phyloP scores from a whole-genome alignment of 768 basidiomycete species.

The Xerocomellus dryophilus region DNA sequence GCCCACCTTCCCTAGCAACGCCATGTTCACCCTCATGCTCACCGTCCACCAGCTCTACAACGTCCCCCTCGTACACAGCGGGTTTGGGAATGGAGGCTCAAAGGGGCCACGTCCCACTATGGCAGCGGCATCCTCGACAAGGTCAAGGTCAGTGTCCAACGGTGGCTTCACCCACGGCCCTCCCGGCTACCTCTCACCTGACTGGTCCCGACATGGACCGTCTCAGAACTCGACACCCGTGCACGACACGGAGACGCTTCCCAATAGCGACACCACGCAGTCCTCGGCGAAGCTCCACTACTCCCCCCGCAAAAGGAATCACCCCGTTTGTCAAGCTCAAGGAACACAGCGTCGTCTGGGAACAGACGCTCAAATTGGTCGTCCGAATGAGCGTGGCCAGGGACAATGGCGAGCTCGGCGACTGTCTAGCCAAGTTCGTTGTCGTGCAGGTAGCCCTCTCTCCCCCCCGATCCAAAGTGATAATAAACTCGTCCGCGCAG shows the following conservation, averaged over 20 bases:
- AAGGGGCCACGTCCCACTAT: constrained; percentile 44
- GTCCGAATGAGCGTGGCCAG: constrained; percentile 62
- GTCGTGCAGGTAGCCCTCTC: constrained; percentile 47
- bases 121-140: constrained; percentile 43
- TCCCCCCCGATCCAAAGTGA: background rate
- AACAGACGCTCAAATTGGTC: constrained; percentile 51
- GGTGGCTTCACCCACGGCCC: background rate
- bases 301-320: constrained; percentile 52
- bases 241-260: background rate
- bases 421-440: constrained; percentile 60
- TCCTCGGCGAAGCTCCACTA: constrained; percentile 1
- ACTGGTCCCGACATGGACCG: constrained; percentile 22
- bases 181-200: constrained; percentile 26
- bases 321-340: constrained; percentile 58
- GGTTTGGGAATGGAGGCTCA: constrained; percentile 76
- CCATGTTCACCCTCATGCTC: constrained; percentile 60
- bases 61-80: constrained; percentile 68
- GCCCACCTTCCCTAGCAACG: constrained; percentile 63
- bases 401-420: constrained; percentile 44
- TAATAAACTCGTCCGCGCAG: constrained; percentile 30
- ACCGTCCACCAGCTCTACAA: constrained; percentile 65
- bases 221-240: background rate
- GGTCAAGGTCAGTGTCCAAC: constrained; percentile 33
- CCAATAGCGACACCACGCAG: background rate
- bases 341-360: constrained; percentile 66